Percentiles rank a stretch among this genome's conserved stretches.
Evolutionary conservation across 345 rosid genomes (phyloP).

Genomic region (Atalantia buxifolia): DNA sequence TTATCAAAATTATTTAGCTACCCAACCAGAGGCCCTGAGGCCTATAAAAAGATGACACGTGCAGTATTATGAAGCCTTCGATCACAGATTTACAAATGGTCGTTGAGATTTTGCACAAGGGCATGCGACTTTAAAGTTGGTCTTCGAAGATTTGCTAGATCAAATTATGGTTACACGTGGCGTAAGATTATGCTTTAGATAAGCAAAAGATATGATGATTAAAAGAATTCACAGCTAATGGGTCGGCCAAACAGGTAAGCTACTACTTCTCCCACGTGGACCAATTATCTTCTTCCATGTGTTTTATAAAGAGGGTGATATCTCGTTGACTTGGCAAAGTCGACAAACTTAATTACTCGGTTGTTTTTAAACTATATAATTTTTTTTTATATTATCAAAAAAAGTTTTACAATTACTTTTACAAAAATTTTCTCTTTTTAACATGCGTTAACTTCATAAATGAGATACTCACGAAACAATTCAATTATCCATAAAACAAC

Average conservation of each 20-base stretch:
- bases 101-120: conserved; percentile 24
- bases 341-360: too few relatives aligned
- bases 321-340: background rate
- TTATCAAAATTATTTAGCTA: background rate
- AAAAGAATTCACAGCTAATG: background rate
- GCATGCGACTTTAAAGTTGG: background rate
- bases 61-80: background rate
- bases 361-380: too few relatives aligned
- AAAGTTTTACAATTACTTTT: too few relatives aligned
- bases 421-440: too few relatives aligned
- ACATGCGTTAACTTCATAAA: too few relatives aligned
- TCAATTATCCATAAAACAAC: too few relatives aligned
- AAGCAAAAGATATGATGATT: conserved; percentile 8
- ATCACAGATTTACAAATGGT: background rate
- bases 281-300: conserved; percentile 22
- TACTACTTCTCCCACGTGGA: conserved; percentile 26
- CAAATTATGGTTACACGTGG: conserved; percentile 15
- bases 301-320: background rate
- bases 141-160: background rate
- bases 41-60: conserved; percentile 6
- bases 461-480: too few relatives aligned
- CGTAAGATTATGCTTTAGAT: background rate
- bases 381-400: too few relatives aligned
- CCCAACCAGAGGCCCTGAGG: background rate
- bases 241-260: conserved; percentile 24